Evolutionary conservation across 441 rosid species (phyloP), one percentile per base, ranked within the genome.

Genomic region (Gossypium davidsonii): DNA sequence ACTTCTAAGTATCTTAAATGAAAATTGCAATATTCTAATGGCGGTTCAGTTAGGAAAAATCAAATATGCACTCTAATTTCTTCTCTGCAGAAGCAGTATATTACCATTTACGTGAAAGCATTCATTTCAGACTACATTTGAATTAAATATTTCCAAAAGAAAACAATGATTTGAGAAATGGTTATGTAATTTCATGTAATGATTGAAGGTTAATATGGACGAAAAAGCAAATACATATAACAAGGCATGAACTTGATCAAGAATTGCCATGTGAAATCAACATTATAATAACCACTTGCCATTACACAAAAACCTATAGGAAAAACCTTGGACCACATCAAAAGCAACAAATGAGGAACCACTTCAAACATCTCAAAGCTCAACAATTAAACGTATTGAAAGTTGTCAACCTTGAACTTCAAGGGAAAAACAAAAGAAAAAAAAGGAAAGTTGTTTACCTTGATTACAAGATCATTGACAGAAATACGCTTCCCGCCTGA

Each of bases 401-500:
- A 31, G 34, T 31, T 31, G 1, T 31, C 34, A 31, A 31, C 6
- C 34, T 31, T 4, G 34, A 31, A 31, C 34, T 31, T 31, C 34
- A 31, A 31, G 34, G 34, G 34, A 31, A 31, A 31, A 31, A 31
- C 34, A 31, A 31, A 28, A 28, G 6, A 28, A 4, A 28, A 28
- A 28, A 1, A 31, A 26, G 0, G 15, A 70, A 63, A 20, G 66
- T 63, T 6, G 51, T 65, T 28, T 85, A 93, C 98, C 97, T 93
- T 93, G 74, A 93, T 89, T 37, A 93, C 98, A 76, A 91, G 97
- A 83, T 93, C 98, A 85, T 93, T 91, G 48, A 93, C 83, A 17
- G 97, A 93, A 74, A 93, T 81, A 55, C 91, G 85, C 85, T 91
- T 91, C 44, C 97, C 99, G 72, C 97, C 99, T 1, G 89, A 86